Base-by-base conservation (phyloP, 805 yeast species). In the Suhomyces vadensis region DNA sequence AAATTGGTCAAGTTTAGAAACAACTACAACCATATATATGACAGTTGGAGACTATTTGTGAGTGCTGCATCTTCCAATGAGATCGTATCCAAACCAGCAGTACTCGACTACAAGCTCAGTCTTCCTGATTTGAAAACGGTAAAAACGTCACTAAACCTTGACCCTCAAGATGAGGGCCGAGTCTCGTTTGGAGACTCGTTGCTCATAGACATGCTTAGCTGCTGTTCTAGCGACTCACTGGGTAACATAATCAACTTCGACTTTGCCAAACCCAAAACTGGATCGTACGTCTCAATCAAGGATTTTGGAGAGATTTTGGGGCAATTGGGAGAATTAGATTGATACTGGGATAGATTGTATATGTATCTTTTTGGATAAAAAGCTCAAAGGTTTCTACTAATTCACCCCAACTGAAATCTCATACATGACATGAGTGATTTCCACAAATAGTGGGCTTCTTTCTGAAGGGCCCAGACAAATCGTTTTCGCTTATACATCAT, bases 281-380 rank as follows among this genome's bases (percentile, higher is more conserved):
- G 69, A 1, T 46, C 66, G 8, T 55, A 52, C 31, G 60, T 71
- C 6, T 44, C 52, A 4, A 60, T 71, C 42, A 69, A 68, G 46
- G 75, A 68, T 43, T 71, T 71, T 56, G 75, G 73, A 1, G 72
- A 66, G 44, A 65, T 71, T 6, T 43, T 71, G 31, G 75, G 75
- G 1, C 59, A 57, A 19, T 45, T 71, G 9, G 75, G 75, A 5
- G 74, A 71, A 43, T 55, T 61, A 7, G 71, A 64, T 39, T 58
- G 40, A 31, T n/a, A n/a, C n/a, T n/a, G n/a, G n/a, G n/a, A n/a
- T n/a, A n/a, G n/a, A n/a, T n/a, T n/a, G n/a, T n/a, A n/a, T n/a
- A n/a, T n/a, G n/a, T n/a, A n/a, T n/a, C n/a, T n/a, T n/a, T n/a
- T n/a, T n/a, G n/a, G n/a, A n/a, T n/a, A n/a, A n/a, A n/a, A n/a